Conservation (phyloP, 2,329 filamentous ascomycete species). For the Fusarium palustre region DNA sequence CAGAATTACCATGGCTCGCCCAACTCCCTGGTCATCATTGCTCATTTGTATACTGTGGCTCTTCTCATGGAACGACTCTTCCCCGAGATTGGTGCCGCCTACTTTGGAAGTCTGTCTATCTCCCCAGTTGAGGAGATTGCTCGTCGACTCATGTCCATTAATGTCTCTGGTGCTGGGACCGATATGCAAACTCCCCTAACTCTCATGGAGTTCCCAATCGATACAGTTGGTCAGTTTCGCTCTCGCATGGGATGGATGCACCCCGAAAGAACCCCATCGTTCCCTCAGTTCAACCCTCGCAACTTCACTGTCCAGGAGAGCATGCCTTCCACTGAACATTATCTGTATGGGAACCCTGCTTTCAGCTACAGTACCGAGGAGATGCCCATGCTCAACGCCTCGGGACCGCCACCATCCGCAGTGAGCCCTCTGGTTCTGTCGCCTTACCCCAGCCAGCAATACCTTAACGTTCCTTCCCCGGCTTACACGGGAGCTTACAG, state of each 20-base stretch:
- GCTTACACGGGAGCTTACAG: slow-evolving; percentile 69
- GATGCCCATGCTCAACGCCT: slow-evolving; percentile 65
- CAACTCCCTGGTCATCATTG: slow-evolving; percentile 83
- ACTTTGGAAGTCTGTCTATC: slow-evolving; percentile 84
- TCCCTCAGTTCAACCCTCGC: slow-evolving; percentile 69
- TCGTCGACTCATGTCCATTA: slow-evolving; percentile 77
- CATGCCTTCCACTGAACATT: slow-evolving; percentile 57
- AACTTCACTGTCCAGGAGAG: slow-evolving; percentile 65
- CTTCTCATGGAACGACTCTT: slow-evolving; percentile 91
- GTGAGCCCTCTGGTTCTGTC: slow-evolving; percentile 68
- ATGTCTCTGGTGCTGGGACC: slow-evolving; percentile 67
- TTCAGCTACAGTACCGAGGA: slow-evolving; percentile 75
- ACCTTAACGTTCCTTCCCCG: slow-evolving; percentile 72
- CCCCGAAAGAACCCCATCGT: slow-evolving; percentile 68
- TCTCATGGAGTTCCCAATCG: slow-evolving; percentile 79
- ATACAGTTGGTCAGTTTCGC: slow-evolving; percentile 76
- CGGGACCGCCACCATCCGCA: slow-evolving; percentile 57
- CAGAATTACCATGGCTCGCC: slow-evolving; percentile 81
- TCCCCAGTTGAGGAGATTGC: slow-evolving; percentile 89
- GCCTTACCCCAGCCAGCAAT: slow-evolving; percentile 66
- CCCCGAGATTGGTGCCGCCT: slow-evolving; percentile 88
- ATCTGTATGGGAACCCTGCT: slow-evolving; percentile 67
- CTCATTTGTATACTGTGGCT: slow-evolving; percentile 91
- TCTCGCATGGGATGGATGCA: slow-evolving; percentile 75
- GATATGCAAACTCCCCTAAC: slow-evolving; percentile 71